Base-by-base conservation (phyloP, 2,329 filamentous ascomycete genomes). In the Aureobasidium uvarum region DNA sequence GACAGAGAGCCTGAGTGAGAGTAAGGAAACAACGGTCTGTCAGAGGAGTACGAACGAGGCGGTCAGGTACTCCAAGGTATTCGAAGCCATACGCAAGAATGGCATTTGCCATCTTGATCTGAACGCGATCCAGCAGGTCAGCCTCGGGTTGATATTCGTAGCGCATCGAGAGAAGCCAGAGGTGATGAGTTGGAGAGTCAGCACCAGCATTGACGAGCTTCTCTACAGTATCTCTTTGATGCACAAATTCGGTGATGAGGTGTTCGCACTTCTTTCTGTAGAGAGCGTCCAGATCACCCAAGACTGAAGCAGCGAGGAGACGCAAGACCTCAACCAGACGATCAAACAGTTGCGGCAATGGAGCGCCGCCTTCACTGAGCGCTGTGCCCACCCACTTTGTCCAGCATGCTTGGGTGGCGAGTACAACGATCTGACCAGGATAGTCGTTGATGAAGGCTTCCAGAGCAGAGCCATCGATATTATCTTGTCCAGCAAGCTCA, bases 11-110 rank as follows among this genome's bases (percentile, higher is more conserved):
- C 79, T 99, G 95, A 3, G 94, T 98, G 65, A 99, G 87, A 6
- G 96, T 99, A 67, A 98, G 86, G 85, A 99, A 99, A 79, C 95
- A 99, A 69, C 96, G 90, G 77, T 99, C 96, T 0, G 95, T 99
- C 68, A 99, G 86, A 62, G 96, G 96, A 18, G 95, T 99, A 70
- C 95, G 88, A 67, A 99, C 96, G 68, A 99, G 89, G 66, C 96
- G 89, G 74, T 99, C 95, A 5, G 95, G 90, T 60, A 99, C 94
- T 74, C 95, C 95, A 28, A 99, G 85, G 74, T 99, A 99, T 77
- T 99, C 95, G 72, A 98, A 99, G 55, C 95, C 95, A 74, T 99
- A 99, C 73, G 91, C 92, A 67, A 99, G 86, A 71, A 89, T 90
- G 25, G 95, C 94, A 74, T 99, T 99, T 48, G 96, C 95, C 91